Conservation (phyloP, 1,284 basidiomycete species). For the Leccinum variabile region DNA sequence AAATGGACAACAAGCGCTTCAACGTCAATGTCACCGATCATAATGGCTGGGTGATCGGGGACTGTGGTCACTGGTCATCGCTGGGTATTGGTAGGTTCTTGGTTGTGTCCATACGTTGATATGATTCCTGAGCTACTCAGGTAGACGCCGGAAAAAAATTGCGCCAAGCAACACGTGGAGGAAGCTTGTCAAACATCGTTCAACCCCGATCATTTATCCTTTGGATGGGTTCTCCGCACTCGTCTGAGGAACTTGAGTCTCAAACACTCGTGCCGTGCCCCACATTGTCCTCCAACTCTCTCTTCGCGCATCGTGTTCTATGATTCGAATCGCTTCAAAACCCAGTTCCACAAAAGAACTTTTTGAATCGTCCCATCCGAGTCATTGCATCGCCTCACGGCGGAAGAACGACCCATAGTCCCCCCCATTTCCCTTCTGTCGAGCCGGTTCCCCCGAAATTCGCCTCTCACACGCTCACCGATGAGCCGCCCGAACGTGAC, state of each 20-base stretch:
- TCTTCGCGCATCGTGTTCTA: neutral
- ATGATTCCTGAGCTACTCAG: neutral
- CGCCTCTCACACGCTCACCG: neutral
- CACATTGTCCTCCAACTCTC: neutral
- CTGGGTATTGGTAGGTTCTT: neutral
- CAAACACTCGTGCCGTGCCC: neutral
- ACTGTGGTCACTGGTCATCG: neutral
- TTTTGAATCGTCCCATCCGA: neutral
- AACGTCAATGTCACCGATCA: neutral
- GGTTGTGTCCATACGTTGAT: neutral
- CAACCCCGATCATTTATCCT: neutral
- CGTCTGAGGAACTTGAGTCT: neutral
- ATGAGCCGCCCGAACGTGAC: constrained; percentile 3
- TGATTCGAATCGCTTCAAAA: neutral
- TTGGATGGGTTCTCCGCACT: neutral
- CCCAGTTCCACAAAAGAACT: neutral
- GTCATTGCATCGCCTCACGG: constrained; percentile 3
- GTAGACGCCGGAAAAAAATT: neutral
- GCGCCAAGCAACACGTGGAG: constrained; percentile 8
- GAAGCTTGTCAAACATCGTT: neutral
- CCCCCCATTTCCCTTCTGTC: neutral
- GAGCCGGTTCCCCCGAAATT: constrained; percentile 2
- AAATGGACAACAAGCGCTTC: neutral
- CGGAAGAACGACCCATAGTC: neutral
- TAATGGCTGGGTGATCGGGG: neutral